Evolutionary conservation across 2,329 filamentous ascomycete genomes (phyloP), one percentile per base, ranked within the genome.

Genomic region (Ophiostoma sp.): DNA sequence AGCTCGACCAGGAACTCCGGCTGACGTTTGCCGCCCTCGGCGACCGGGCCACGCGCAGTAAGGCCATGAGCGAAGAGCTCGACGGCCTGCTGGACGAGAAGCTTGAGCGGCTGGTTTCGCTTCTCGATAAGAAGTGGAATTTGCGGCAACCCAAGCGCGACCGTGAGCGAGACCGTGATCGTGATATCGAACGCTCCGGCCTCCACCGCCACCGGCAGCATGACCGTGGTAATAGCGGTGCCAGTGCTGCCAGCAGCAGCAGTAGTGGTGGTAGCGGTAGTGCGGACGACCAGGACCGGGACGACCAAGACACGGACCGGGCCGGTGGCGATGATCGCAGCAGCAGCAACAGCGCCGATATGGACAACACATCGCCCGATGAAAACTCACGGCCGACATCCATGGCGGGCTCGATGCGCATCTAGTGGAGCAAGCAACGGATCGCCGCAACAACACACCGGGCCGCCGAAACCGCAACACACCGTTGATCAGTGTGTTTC

Each of bases 81-180:
- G 88, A 85, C 55, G 90, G 90, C 69, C 82, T 94, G 61, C 83
- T 95, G 8, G 92, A 94, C 76, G 89, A 93, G 81, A 94, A 94
- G 78, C 93, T 91, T 1, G 91, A 93, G 78, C 86, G 90, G 74
- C 83, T 95, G 66, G 89, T 93, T 6, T 88, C 85, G 63, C 85
- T 94, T 81, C 85, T 95, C 61, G 92, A 94, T 76, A 90, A 93
- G 80, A 92, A 92, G 80, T 85, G 94, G 69, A 83, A 86, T 64
- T 81, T 90, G 45, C 76, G 73, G 12, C 42, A 69, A 12, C 69
- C 52, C 1, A 39, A 61, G 3, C 59, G 72, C 42, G 66, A 70
- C 22, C 19, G 55, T 1, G 66, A 70, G 11, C 68, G 66, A 2
- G 71, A 63, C 9, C 57, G 70, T 12, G 45, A 70, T 12, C 70